A percentile compares a stretch with the other conserved stretches of the same genome.
phyloP scores from a whole-genome alignment of 495 filamentous ascomycete species.

The Aspergillus sclerotiicarbonarius region DNA sequence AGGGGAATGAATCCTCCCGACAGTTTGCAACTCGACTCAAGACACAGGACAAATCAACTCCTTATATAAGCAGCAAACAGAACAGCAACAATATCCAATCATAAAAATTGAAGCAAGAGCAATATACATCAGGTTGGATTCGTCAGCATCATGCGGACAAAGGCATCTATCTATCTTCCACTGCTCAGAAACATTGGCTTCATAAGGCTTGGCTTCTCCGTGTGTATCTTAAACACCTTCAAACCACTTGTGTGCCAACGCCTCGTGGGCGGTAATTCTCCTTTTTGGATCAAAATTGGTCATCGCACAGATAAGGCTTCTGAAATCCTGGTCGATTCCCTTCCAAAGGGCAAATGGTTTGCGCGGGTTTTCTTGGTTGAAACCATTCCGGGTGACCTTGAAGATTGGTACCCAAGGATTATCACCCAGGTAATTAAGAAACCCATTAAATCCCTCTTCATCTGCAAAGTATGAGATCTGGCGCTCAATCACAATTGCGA shows the following conservation, averaged over 20 bases:
- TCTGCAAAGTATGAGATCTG: constrained; percentile 52
- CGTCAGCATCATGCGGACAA: no score
- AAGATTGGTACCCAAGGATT: constrained; percentile 38
- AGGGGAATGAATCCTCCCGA: no score
- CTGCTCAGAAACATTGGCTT: no score
- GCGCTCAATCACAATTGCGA: constrained; percentile 43
- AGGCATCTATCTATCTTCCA: no score
- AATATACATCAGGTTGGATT: no score
- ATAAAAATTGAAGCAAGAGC: no score
- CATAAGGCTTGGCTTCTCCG: not conserved
- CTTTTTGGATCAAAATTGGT: constrained; percentile 26
- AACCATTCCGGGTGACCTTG: constrained; percentile 33
- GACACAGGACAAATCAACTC: no score
- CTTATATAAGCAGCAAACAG: no score
- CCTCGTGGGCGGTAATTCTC: constrained; percentile 24
- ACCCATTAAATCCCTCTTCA: constrained; percentile 33
- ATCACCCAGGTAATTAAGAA: constrained; percentile 36
- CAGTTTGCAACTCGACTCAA: no score
- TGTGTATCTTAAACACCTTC: constrained; percentile 28
- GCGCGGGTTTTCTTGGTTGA: constrained; percentile 33
- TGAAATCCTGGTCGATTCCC: constrained; percentile 35
- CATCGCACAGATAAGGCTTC: constrained; percentile 20
- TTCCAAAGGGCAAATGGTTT: constrained; percentile 32
- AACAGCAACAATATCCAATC: no score
- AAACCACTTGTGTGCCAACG: constrained; percentile 30